Base-by-base conservation (phyloP, 139 green algal species). In the Micromonas commoda region DNA sequence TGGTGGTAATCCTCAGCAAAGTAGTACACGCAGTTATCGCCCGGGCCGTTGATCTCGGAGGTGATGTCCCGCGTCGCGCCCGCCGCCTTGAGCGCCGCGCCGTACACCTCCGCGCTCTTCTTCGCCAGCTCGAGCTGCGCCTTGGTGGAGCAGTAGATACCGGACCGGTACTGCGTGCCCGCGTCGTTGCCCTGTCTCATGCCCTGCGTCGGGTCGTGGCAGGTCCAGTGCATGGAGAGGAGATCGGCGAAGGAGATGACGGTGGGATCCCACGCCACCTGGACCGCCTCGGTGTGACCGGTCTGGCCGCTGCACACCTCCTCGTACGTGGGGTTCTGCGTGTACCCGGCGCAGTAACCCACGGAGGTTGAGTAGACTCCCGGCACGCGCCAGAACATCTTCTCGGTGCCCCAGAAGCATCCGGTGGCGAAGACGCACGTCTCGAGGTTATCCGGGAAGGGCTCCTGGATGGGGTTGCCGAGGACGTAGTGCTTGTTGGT, bases 361-460 rank as follows among this genome's bases (percentile, higher is more conserved):
- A 82, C 77, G 20, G 66, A 61, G 24, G 81, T 83, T 26, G 71
- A 61, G 3, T 66, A 51, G 26, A 85, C 81, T 6, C 81, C 81
- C 1, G 76, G 77, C 26, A 83, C 33, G 57, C 81, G 77, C 77
- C 73, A 78, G 52, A 77, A 82, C 77, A 63, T 73, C 76, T 80
- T 78, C 71, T 85, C 81, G 37, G 39, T 77, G 54, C 81, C 81
- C 81, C 81, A 85, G 61, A 85, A 85, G 77, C 81, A 85, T 9
- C 81, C 77, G 34, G 76, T 76, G 1, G 38, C 79, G 79, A 80
- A 80, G 23, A 77, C 69, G 52, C 31, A 68, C 21, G 34, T 32
- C 54, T 77, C 54, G 20, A 77, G 28, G 69, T 65, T 71, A 21
- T 54, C 33, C 69, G 64, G 76, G 33, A 51, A 75, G 23, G 68